phyloP scores from a whole-genome alignment of 108 stramenopile species.

The Epithemia pelagica region DNA sequence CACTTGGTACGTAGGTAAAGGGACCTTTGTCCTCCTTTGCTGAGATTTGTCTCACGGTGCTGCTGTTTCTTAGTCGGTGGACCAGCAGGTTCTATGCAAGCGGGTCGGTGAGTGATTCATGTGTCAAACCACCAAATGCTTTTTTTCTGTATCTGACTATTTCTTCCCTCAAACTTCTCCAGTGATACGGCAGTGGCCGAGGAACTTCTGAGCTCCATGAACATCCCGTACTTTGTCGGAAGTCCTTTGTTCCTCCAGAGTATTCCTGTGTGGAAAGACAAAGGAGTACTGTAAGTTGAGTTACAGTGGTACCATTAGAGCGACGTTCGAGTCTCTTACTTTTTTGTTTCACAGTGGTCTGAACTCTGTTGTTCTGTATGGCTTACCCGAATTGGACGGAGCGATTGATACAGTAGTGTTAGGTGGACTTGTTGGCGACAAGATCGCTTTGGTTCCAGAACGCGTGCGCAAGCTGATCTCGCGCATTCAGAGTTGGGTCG shows the following conservation, averaged over 20 bases:
- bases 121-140: too few relatives aligned
- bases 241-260: constrained; percentile 69
- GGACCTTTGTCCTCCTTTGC: background rate
- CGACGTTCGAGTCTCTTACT: too few relatives aligned
- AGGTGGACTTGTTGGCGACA: constrained; percentile 79
- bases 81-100: constrained; percentile 80
- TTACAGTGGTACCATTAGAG: too few relatives aligned
- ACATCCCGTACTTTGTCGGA: constrained; percentile 78
- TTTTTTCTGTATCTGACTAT: too few relatives aligned
- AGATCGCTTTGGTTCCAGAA: constrained; percentile 78
- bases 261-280: constrained; percentile 65
- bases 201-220: constrained; percentile 46
- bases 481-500: constrained; percentile 52
- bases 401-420: constrained; percentile 83
- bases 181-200: constrained; percentile 45
- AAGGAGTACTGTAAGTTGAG: constrained; percentile 55
- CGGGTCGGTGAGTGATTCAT: constrained; percentile 55
- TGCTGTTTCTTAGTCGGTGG: constrained; percentile 34
- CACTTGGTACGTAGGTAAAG: constrained; percentile 33
- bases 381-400: constrained; percentile 81
- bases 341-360: constrained; percentile 36
- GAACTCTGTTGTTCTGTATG: constrained; percentile 71
- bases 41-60: background rate
- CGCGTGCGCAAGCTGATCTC: constrained; percentile 59
- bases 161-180: too few relatives aligned